These are phyloP conservation scores for Pyracantha coccinea DNA, from an alignment of 331 rosid species.

Conservation along the genomic window DNA sequence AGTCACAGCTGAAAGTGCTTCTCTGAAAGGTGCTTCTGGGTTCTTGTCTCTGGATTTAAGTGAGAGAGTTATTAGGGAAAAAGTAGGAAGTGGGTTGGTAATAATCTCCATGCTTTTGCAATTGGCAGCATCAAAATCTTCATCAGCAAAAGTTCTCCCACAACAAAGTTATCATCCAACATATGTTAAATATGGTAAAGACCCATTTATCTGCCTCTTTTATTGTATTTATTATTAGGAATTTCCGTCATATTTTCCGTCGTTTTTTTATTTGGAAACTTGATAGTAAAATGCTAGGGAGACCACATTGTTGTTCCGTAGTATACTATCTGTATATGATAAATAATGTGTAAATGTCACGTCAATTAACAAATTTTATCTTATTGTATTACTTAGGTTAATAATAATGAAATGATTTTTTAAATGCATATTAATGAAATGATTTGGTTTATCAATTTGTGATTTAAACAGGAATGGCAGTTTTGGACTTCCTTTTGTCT, in stretches of 20 bases:
- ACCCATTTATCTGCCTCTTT: background rate
- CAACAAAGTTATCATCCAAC: slow-evolving; percentile 7
- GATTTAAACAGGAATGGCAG: slow-evolving; percentile 41
- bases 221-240: background rate
- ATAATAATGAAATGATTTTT: no score
- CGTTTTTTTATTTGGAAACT: no score
- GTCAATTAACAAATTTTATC: no score
- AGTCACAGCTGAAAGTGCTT: slow-evolving; percentile 39
- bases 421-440: no score
- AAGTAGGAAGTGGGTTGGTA: slow-evolving; percentile 53
- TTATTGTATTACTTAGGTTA: no score
- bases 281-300: no score
- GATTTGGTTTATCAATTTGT: background rate
- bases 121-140: slow-evolving; percentile 16
- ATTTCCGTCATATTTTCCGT: background rate
- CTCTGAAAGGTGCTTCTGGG: slow-evolving; percentile 27
- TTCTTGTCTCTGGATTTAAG: slow-evolving; percentile 61
- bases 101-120: slow-evolving; percentile 43
- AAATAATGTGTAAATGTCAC: no score
- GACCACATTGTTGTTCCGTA: no score
- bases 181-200: slow-evolving; percentile 39
- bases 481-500: slow-evolving; percentile 35
- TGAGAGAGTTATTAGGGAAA: slow-evolving; percentile 64
- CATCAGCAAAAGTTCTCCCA: slow-evolving; percentile 5
- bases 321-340: no score